Evolutionary conservation across 1,284 basidiomycete species (phyloP), one percentile per base, ranked within the genome.

Genomic region (Ganoderma meredithae): DNA sequence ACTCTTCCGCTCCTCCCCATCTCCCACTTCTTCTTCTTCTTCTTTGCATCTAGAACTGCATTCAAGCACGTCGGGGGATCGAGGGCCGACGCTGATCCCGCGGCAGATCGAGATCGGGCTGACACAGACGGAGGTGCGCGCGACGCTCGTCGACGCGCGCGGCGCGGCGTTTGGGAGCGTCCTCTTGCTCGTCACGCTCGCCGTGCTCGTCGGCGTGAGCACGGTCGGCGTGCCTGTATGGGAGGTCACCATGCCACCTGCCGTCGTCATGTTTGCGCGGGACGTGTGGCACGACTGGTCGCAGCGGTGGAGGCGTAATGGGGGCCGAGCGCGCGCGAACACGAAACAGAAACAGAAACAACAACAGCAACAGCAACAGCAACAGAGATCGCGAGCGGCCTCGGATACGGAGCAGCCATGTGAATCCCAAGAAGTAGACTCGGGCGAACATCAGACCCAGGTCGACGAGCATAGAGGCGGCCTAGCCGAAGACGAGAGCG

Each of bases 171-270:
- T 83, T 60, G 82, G 82, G 3, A 77, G 77, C 63, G 68, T 75
- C 8, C 69, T 83, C 13, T 82, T 92, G 69, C 74, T 83, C 0
- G 76, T 82, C 0, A 88, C 90, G 3, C 82, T 93, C 8, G 82
- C 81, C 2, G 80, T 85, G 0, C 81, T 93, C 2, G 84, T 92
- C 1, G 88, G 84, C 1, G 87, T 89, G 60, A 65, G 87, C 82
- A 71, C 87, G 0, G 80, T 82, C 36, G 84, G 76, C 25, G 55
- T 79, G 76, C 75, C 79, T 64, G 95, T 93, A 7, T 93, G 93
- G 88, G 88, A 89, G 81, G 92, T 99, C 60, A 94, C 91, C 1
- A 85, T 95, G n/a, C 96, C 97, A 0, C 96, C 96, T 41, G 96
- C 96, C 0, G 78, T 87, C 1, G 64, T 78, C 63, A 81, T 82